Conservation (phyloP, 768 basidiomycete species). For the Mycena vitilis region DNA sequence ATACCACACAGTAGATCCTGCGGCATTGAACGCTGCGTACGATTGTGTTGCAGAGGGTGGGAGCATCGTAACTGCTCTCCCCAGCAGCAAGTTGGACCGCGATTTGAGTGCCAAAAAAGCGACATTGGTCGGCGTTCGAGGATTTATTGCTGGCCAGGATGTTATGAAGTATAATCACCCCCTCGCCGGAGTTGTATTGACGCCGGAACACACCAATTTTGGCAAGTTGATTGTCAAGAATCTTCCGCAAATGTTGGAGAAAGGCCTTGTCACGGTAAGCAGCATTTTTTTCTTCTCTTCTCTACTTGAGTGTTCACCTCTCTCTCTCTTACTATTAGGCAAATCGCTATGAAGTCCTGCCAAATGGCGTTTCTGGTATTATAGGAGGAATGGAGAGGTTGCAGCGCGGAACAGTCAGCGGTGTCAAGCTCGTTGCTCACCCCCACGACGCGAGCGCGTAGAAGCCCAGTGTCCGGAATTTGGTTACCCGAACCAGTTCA, state of each 20-base stretch:
- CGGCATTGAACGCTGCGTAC: slow-evolving; percentile 5
- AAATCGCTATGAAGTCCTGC: slow-evolving; percentile 55
- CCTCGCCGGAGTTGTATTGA: slow-evolving; percentile 12
- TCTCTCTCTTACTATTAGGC: slow-evolving; percentile 45
- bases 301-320: not conserved
- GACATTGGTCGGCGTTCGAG: not conserved
- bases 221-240: slow-evolving; percentile 35
- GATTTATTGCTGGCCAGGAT: slow-evolving; percentile 34
- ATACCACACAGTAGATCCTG: not conserved
- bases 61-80: not conserved
- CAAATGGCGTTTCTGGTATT: slow-evolving; percentile 57
- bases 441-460: slow-evolving; percentile 18
- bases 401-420: slow-evolving; percentile 17
- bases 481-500: no score
- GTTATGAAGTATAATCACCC: slow-evolving; percentile 37
- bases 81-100: not conserved
- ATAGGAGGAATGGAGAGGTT: slow-evolving; percentile 49
- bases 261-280: slow-evolving; percentile 40
- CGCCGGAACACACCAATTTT: slow-evolving; percentile 39
- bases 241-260: slow-evolving; percentile 45
- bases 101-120: slow-evolving; percentile 4
- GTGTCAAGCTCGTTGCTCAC: slow-evolving; percentile 25
- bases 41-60: slow-evolving; percentile 10
- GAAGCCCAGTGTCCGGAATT: no score
- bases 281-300: not conserved